Conservation (phyloP, 1,284 basidiomycete species). For the Heterobasidion occidentale region DNA sequence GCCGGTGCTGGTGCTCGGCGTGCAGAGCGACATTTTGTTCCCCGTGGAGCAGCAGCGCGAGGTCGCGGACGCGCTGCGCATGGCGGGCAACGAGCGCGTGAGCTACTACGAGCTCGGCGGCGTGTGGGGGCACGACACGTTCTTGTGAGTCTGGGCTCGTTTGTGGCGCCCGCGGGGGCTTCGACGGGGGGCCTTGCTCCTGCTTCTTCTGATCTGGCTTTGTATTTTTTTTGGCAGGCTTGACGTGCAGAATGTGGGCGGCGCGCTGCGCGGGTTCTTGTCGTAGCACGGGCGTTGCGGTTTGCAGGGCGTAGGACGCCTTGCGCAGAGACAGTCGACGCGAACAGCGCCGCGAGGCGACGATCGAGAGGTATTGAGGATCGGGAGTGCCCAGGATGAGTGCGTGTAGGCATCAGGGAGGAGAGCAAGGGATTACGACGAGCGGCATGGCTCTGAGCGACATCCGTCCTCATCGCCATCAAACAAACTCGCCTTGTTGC, state of each 20-base stretch:
- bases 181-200: not conserved
- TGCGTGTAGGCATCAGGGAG: no score
- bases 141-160: slow-evolving; percentile 39
- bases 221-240: slow-evolving; percentile 20
- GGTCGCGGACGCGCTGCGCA: slow-evolving; percentile 85
- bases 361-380: no score
- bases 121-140: slow-evolving; percentile 98
- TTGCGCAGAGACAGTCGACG: no score
- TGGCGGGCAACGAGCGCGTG: slow-evolving; percentile 83
- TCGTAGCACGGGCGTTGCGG: slow-evolving; percentile 17
- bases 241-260: slow-evolving; percentile 73
- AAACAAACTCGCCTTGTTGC: no score
- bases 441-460: no score
- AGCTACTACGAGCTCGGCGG: slow-evolving; percentile 97
- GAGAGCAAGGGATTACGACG: no score
- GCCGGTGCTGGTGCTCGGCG: slow-evolving; percentile 86
- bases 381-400: no score
- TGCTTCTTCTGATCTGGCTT: no score
- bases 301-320: no score
- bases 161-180: no score
- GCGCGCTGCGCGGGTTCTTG: slow-evolving; percentile 74
- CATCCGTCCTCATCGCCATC: no score
- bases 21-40: slow-evolving; percentile 96
- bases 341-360: no score
- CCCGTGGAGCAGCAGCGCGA: slow-evolving; percentile 97